Evolutionary conservation across 345 rosid genomes (phyloP).

Genomic region (Populus tremula): DNA sequence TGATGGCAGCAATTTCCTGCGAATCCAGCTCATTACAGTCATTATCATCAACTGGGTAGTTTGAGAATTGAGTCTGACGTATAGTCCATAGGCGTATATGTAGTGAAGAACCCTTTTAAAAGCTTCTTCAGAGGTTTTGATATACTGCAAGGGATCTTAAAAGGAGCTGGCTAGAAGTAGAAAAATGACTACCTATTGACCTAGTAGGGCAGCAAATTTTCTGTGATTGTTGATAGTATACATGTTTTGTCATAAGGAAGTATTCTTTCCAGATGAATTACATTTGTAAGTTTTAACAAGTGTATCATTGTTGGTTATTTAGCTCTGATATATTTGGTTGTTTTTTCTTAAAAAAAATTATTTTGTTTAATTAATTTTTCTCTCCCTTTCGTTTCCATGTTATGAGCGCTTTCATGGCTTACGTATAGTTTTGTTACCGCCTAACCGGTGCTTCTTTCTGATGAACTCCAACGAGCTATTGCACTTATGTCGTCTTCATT

Average conservation of each 20-base stretch:
- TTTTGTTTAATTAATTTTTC: not conserved
- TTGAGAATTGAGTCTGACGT: slow-evolving; percentile 18
- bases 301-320: slow-evolving; percentile 30
- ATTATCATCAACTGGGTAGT: slow-evolving; percentile 55
- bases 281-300: slow-evolving; percentile 35
- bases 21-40: slow-evolving; percentile 50
- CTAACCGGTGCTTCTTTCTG: not conserved
- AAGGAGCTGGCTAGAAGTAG: slow-evolving; percentile 44
- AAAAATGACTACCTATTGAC: slow-evolving; percentile 45
- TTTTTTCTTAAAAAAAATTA: not conserved
- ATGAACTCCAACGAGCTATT: not conserved
- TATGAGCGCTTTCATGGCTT: not conserved
- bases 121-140: slow-evolving; percentile 47
- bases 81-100: slow-evolving; percentile 35
- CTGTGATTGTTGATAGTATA: slow-evolving; percentile 51
- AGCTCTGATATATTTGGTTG: slow-evolving; percentile 23
- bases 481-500: not conserved
- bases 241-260: slow-evolving; percentile 37
- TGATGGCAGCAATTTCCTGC: slow-evolving; percentile 56
- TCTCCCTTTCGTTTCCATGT: slow-evolving; percentile 18
- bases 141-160: slow-evolving; percentile 26
- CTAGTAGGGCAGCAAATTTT: slow-evolving; percentile 47
- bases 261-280: slow-evolving; percentile 46
- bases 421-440: not conserved
- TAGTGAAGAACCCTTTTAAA: slow-evolving; percentile 37